These are phyloP conservation scores for Abrus pulchellus DNA, from an alignment of 306 rosid genomes.

Conservation along the genomic window DNA sequence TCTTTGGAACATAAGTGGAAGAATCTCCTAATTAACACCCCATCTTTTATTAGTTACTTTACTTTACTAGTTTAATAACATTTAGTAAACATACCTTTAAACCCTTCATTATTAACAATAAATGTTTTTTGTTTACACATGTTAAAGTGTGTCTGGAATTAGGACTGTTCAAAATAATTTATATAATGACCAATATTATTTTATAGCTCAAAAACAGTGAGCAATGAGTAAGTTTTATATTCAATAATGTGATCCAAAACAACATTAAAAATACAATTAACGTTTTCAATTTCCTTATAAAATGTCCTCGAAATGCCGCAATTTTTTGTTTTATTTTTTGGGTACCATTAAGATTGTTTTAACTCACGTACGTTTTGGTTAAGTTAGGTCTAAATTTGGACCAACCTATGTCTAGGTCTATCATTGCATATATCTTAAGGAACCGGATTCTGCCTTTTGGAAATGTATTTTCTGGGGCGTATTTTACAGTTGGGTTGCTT, in stretches of 20 bases:
- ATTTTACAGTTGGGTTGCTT: constrained; percentile 2
- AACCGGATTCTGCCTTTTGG: background rate
- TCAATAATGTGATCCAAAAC: background rate
- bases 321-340: background rate
- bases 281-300: background rate
- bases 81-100: background rate
- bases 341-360: background rate
- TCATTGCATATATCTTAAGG: constrained; percentile 1
- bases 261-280: background rate
- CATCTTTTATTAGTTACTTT: constrained; percentile 3
- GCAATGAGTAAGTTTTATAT: background rate
- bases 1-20: background rate
- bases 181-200: background rate
- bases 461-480: constrained; percentile 29
- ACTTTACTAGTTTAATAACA: constrained; percentile 16
- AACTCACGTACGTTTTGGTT: background rate
- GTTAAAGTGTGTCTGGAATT: background rate
- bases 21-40: background rate
- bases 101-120: constrained; percentile 28
- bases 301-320: background rate
- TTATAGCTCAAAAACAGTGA: background rate
- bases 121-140: background rate
- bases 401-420: constrained; percentile 20
- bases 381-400: constrained; percentile 32
- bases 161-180: background rate